These are phyloP conservation scores for Eutrema yunnanense DNA, from an alignment of 345 rosid species.

Conservation along the genomic window DNA sequence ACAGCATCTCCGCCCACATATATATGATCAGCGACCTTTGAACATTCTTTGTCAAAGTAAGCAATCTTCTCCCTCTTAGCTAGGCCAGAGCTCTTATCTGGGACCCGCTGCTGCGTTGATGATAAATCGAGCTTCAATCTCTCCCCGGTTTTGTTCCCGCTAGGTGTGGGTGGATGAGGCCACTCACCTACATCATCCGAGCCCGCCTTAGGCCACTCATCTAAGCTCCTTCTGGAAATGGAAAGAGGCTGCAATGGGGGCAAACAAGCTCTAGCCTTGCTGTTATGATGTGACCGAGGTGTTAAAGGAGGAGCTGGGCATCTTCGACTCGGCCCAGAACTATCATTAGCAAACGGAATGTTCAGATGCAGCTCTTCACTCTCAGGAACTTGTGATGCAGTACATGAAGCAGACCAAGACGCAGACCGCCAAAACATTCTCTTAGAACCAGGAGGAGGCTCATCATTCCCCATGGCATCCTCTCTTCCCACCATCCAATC, in stretches of 20 bases:
- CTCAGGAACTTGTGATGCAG: slow-evolving; percentile 51
- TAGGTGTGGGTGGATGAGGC: slow-evolving; percentile 88
- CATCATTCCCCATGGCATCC: slow-evolving; percentile 53
- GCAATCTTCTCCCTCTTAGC: slow-evolving; percentile 94
- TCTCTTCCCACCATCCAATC: slow-evolving; percentile 86
- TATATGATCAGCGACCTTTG: slow-evolving; percentile 91
- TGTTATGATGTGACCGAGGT: slow-evolving; percentile 85
- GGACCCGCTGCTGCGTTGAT: slow-evolving; percentile 47
- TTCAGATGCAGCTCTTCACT: slow-evolving; percentile 42
- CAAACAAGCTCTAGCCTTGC: slow-evolving; percentile 83
- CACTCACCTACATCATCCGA: slow-evolving; percentile 96
- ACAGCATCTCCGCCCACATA: slow-evolving; percentile 98
- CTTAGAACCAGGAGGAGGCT: slow-evolving; percentile 49
- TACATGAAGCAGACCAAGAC: slow-evolving; percentile 95
- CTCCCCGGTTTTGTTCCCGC: slow-evolving; percentile 76
- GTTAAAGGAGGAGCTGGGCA: slow-evolving; percentile 69
- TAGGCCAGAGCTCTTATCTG: slow-evolving; percentile 65
- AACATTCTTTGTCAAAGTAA: slow-evolving; percentile 89
- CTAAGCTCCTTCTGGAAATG: slow-evolving; percentile 85
- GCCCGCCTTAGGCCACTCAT: slow-evolving; percentile 98
- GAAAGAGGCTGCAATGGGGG: slow-evolving; percentile 95
- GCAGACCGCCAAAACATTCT: slow-evolving; percentile 94
- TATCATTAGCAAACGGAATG: slow-evolving; percentile 30
- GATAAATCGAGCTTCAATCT: slow-evolving; percentile 92
- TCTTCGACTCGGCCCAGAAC: slow-evolving; percentile 45